Base-by-base conservation (phyloP, 2,329 filamentous ascomycete genomes). In the Fusarium annulatum region DNA sequence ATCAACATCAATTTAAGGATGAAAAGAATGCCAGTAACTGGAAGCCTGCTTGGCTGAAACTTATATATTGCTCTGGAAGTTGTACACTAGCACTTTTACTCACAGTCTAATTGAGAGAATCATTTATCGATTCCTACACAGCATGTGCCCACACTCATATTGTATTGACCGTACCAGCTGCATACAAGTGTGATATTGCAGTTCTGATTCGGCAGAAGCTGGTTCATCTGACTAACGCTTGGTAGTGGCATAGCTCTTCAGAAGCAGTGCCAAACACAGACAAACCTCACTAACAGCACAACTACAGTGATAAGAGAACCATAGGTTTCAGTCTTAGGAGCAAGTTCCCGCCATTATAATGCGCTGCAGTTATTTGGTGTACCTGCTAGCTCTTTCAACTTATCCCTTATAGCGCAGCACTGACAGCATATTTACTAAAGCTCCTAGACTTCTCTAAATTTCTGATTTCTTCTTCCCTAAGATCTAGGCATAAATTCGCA, bases 11-110 rank as follows among this genome's bases (percentile, higher is more conserved):
- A 59, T 59, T 26, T 34, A 67, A 46, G 46, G 42, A 70, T 61
- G 38, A 53, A 71, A 63, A 38, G 43, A 48, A 36, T 36, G 41
- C 41, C n/a, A 30, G 34, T 64, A 16, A 41, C 36, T 36, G 39
- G 34, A 46, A 23, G 66, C 43, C 23, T 53, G 26, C 16, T 41
- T 59, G 64, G 30, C 12, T 72, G 58, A 59, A 58, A 53, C 53
- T 64, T 33, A 43, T 49, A 19, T 39, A 38, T 56, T 61, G 67
- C 34, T 64, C 30, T 55, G 39, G 34, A 58, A 68, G 62, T 38
- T 73, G 62, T 72, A 74, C 18, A 63, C 36, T 71, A 64, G 67
- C 49, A 19, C 30, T 57, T 49, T 18, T 56, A 59, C 30, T 30
- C 39, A 11, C 42, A 61, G 21, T 59, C 30, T 58, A 67, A 71